Evolutionary conservation across 306 rosid genomes (phyloP).

Genomic region (Vigna trinervia): DNA sequence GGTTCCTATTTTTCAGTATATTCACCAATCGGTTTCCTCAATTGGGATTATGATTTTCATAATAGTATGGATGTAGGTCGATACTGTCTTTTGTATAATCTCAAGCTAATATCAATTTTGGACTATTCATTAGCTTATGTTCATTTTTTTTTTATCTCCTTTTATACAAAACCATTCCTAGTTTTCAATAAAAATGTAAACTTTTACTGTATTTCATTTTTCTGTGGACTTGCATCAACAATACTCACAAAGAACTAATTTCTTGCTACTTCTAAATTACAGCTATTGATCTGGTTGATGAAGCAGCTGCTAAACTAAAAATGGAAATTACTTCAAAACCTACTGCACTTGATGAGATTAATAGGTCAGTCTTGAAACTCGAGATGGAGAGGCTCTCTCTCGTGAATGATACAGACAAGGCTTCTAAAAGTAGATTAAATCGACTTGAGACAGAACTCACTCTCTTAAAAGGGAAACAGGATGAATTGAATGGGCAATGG

Average conservation of each 20-base stretch:
- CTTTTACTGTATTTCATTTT: neutral
- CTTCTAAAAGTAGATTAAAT: conserved; percentile 82
- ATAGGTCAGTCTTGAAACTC: conserved; percentile 87
- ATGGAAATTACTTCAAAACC: conserved; percentile 99
- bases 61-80: neutral
- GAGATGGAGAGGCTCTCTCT: conserved; percentile 99
- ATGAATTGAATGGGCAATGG: conserved; percentile 81
- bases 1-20: conserved; percentile 6
- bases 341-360: conserved; percentile 94
- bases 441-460: conserved; percentile 94
- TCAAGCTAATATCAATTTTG: neutral
- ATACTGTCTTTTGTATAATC: conserved; percentile 2
- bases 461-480: conserved; percentile 85
- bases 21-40: neutral
- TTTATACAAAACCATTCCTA: neutral
- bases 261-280: conserved; percentile 48
- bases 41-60: neutral
- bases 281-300: conserved; percentile 99
- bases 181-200: conserved; percentile 1
- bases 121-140: neutral
- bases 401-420: conserved; percentile 87
- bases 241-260: conserved; percentile 24
- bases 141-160: neutral
- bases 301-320: conserved; percentile 98
- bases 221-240: conserved; percentile 17